Evolutionary conservation across 2,329 filamentous ascomycete species (phyloP), one percentile per base, ranked within the genome.

Genomic region (Fusarium siculi): DNA sequence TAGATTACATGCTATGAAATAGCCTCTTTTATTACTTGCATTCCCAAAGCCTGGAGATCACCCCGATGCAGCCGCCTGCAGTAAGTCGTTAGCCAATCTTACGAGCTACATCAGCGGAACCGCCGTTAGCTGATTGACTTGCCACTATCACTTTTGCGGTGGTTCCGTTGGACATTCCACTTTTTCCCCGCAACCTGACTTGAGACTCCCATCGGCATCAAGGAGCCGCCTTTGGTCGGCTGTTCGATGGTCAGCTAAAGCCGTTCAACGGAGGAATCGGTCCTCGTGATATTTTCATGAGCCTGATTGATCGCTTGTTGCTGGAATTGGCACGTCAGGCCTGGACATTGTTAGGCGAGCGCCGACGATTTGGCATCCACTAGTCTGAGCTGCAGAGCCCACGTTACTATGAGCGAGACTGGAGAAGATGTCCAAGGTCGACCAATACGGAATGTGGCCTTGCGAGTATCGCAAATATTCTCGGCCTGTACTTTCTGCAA

Each of bases 401-500:
- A 25, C 14, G 7, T 7, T 12, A 50, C 14, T 9, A 63, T 63
- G 52, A 49, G 53, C 30, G 34, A 28, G 3, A 19, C 25, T 28
- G 42, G 7, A 0, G 3, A 40, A 2, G 1, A n/a, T 10, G 2
- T 7, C 4, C 14, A 15, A 16, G 32, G 39, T 3, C 49, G 43
- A 2, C 49, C 66, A 0, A 2, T 62, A 3, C 34, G 66, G 43
- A 56, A 40, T 4, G 64, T 56, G 9, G 39, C 49, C 5, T 15
- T 68, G 4, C 44, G 64, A 25, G 64, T 68, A 2, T 68, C 66
- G 3, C 64, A 68, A 16, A 28, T 68, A 5, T 12, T 42, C 0
- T 68, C 65, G 2, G 65, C 65, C 9, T 68, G 65, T 21, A 63
- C 40, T 3, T 68, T 68, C 3, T 68, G 65, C 1, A 68, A 68